phyloP scores from a whole-genome alignment of 306 rosid species.

The Casuarina cunninghamiana region DNA sequence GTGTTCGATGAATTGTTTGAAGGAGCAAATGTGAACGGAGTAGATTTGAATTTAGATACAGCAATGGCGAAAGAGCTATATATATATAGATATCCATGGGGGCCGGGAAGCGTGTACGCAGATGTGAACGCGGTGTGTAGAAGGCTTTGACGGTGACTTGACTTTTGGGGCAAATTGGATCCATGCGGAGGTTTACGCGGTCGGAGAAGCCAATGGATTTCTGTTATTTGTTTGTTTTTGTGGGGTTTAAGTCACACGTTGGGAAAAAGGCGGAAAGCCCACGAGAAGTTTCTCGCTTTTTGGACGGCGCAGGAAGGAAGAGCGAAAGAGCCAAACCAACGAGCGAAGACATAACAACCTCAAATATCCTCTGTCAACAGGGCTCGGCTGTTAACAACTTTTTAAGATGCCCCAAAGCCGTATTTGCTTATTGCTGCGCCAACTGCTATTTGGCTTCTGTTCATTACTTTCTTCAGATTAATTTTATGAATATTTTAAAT shows the following conservation, averaged over 20 bases:
- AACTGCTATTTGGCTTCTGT: too few relatives aligned
- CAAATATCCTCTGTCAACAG: too few relatives aligned
- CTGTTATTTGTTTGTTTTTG: not conserved
- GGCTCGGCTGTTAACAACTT: too few relatives aligned
- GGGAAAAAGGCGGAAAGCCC: not conserved
- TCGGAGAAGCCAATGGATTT: conserved; percentile 23
- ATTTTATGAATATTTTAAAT: too few relatives aligned
- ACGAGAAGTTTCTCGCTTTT: conserved; percentile 23
- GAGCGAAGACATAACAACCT: too few relatives aligned
- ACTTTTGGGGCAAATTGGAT: conserved; percentile 12
- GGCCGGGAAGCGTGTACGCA: conserved; percentile 46
- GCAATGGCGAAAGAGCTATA: not conserved
- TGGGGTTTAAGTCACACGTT: conserved; percentile 13
- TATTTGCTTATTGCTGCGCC: too few relatives aligned
- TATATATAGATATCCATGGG: not conserved
- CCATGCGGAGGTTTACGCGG: conserved; percentile 38
- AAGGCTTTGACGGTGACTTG: conserved; percentile 52
- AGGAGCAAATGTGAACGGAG: conserved; percentile 42
- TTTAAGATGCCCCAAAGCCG: too few relatives aligned
- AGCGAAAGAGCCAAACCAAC: not conserved
- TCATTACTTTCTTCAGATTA: too few relatives aligned
- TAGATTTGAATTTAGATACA: conserved; percentile 1
- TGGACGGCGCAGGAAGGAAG: not conserved
- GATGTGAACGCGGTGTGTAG: conserved; percentile 56
- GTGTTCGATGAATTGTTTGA: conserved; percentile 28